These are phyloP conservation scores for Sarocladium brachiariae DNA, from an alignment of 2,329 filamentous ascomycete genomes.

Conservation along the genomic window DNA sequence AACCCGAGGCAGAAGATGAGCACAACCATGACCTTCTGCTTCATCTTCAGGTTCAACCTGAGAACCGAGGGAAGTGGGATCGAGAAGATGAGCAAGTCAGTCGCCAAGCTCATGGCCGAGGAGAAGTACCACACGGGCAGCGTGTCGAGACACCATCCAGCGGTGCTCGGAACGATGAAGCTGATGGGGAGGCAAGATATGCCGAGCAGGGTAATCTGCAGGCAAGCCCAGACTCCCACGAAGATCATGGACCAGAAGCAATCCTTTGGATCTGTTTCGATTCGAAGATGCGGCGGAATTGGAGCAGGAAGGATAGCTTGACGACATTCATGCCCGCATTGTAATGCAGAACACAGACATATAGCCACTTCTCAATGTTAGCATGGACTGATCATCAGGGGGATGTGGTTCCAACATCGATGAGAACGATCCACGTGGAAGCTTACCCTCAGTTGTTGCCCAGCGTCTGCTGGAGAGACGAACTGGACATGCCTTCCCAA, in stretches of 20 bases:
- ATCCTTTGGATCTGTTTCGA: conserved; percentile 15
- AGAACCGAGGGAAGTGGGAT: conserved; percentile 21
- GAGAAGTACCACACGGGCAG: conserved; percentile 26
- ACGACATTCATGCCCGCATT: conserved; percentile 25
- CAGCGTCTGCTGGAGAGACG: conserved; percentile 13
- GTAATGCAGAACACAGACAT: conserved; percentile 21
- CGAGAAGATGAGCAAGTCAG: conserved; percentile 21
- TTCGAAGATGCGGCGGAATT: conserved; percentile 26
- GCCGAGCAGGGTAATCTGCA: conserved; percentile 20
- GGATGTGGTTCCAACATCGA: too few species aligned
- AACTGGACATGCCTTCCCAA: conserved; percentile 20
- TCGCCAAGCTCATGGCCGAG: conserved; percentile 20
- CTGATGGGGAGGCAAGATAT: conserved; percentile 21
- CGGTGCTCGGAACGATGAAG: conserved; percentile 18
- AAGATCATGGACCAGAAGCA: conserved; percentile 22
- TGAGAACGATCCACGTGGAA: too few species aligned
- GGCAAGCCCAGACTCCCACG: conserved; percentile 20
- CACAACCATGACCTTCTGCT: conserved; percentile 21
- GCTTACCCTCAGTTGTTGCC: conserved; percentile 18
- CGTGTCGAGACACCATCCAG: conserved; percentile 21
- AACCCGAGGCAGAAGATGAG: conserved; percentile 25
- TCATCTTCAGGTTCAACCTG: conserved; percentile 18
- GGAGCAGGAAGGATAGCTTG: conserved; percentile 25
- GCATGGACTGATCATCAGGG: too few species aligned
- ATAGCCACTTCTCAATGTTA: conserved; percentile 18